Conservation (phyloP, 371 early-diverging fungal species). For the Catenaria anguillulae region DNA sequence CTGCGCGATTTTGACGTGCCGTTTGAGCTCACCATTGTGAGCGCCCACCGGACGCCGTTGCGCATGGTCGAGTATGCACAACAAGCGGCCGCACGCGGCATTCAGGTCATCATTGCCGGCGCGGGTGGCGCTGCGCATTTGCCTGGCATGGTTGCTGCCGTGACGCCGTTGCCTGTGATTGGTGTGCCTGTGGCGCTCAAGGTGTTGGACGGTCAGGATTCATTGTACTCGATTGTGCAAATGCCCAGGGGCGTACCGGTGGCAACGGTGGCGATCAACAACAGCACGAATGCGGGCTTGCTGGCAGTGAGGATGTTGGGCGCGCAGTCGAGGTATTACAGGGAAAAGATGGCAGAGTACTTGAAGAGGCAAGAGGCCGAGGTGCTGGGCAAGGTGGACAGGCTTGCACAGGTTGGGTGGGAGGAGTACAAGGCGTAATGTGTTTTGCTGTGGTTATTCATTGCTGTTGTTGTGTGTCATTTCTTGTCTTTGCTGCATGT, state of each 20-base stretch:
- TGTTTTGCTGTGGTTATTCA: background rate
- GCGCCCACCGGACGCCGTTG: conserved; percentile 88
- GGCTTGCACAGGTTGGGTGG: conserved; percentile 27
- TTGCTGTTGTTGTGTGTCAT: too few species aligned
- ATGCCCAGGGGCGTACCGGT: conserved; percentile 97
- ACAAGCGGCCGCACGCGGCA: conserved; percentile 68
- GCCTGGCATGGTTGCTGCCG: conserved; percentile 95
- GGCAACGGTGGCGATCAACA: conserved; percentile 93
- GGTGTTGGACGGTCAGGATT: conserved; percentile 85
- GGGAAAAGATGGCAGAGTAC: conserved; percentile 59
- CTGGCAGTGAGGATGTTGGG: conserved; percentile 88
- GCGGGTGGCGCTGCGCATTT: conserved; percentile 97
- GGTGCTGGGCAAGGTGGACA: conserved; percentile 70
- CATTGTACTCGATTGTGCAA: conserved; percentile 89
- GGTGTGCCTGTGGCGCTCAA: conserved; percentile 91
- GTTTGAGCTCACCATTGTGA: conserved; percentile 85
- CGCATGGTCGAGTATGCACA: conserved; percentile 84
- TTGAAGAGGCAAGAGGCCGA: conserved; percentile 60
- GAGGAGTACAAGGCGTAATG: background rate
- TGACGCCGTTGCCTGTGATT: conserved; percentile 89
- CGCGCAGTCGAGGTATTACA: conserved; percentile 50
- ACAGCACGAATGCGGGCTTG: conserved; percentile 85
- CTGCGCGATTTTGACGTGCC: conserved; percentile 77
- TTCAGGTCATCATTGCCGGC: conserved; percentile 89
- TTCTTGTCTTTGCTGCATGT: too few species aligned